Conservation (phyloP, 345 rosid genomes). For the Salix dunnii region DNA sequence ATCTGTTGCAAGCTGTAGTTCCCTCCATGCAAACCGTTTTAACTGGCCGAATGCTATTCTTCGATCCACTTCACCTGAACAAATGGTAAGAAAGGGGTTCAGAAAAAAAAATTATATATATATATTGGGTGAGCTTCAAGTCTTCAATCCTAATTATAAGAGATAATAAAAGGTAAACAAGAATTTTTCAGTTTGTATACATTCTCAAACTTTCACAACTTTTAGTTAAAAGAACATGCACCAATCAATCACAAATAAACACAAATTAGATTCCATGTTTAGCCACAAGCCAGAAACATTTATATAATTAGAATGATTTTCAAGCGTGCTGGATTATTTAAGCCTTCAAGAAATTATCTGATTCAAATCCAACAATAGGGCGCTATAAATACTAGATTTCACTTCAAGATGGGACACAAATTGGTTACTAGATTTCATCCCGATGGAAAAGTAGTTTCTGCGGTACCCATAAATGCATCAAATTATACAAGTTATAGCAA, state of each 20-base stretch:
- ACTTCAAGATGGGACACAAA: neutral
- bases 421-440: neutral
- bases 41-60: constrained; percentile 93
- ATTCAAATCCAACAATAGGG: neutral
- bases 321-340: neutral
- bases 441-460: neutral
- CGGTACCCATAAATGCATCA: neutral
- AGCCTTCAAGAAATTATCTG: neutral
- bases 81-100: neutral
- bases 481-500: neutral
- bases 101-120: neutral
- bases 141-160: neutral
- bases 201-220: neutral
- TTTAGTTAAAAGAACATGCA: neutral
- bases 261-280: neutral
- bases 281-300: neutral
- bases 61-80: constrained; percentile 86
- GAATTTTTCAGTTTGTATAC: neutral
- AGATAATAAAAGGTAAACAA: neutral
- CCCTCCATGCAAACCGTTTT: constrained; percentile 90
- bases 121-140: neutral
- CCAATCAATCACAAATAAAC: neutral
- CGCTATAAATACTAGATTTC: neutral
- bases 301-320: neutral
- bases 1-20: constrained; percentile 85